Conservation (phyloP, 2,329 filamentous ascomycete genomes). For the Cryphonectria carpinicola region DNA sequence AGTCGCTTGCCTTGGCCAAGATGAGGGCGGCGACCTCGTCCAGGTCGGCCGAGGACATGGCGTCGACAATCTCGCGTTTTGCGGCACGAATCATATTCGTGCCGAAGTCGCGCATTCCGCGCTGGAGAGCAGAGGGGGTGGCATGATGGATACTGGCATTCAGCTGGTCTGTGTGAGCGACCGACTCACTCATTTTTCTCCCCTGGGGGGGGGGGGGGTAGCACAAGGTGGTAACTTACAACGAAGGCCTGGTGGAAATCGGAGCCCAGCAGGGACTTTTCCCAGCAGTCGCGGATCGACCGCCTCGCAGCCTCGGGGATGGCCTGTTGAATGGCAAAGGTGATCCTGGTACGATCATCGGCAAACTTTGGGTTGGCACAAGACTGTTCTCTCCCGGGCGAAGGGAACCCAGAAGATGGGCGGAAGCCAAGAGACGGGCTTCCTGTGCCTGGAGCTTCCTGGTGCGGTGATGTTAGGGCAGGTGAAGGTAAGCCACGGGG, state of each 20-base stretch:
- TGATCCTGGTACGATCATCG: conserved; percentile 46
- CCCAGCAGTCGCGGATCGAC: conserved; percentile 54
- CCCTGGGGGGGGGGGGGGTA: too few species aligned
- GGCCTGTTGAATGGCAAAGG: conserved; percentile 45
- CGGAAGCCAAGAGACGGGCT: neutral
- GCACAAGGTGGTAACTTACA: conserved; percentile 45
- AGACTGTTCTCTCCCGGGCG: conserved; percentile 39
- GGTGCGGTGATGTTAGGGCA: neutral
- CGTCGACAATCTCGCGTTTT: conserved; percentile 46
- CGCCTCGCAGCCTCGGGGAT: conserved; percentile 52
- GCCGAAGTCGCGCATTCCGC: conserved; percentile 52
- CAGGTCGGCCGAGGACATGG: conserved; percentile 46
- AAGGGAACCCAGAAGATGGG: conserved; percentile 37
- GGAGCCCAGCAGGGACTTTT: conserved; percentile 53
- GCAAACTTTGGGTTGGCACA: conserved; percentile 40
- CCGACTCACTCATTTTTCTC: neutral
- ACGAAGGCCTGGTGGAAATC: conserved; percentile 58
- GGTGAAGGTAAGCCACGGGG: neutral
- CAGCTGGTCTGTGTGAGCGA: conserved; percentile 40
- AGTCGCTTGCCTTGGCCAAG: conserved; percentile 50
- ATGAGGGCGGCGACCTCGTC: conserved; percentile 51
- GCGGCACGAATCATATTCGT: conserved; percentile 45
- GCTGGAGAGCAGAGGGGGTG: conserved; percentile 40
- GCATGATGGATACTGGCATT: conserved; percentile 55
- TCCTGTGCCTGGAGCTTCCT: conserved; percentile 3